Base-by-base conservation (phyloP, 2,329 filamentous ascomycete species). In the Tolypocladium cylindrosporum region DNA sequence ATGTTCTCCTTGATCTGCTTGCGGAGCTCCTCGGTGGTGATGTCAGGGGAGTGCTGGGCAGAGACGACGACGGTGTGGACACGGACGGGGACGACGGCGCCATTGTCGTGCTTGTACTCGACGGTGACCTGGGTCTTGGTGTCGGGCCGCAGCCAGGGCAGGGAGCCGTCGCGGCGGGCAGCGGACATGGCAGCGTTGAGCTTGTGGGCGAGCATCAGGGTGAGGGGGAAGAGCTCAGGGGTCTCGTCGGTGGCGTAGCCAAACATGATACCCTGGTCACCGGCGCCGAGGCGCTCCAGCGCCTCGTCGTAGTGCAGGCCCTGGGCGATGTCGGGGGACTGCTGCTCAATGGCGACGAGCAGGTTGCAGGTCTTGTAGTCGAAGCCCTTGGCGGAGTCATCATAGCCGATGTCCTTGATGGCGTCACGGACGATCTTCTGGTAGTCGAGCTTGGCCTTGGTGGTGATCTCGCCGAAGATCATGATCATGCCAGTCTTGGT, bases 221-320 rank as follows among this genome's bases (percentile, higher is more conserved):
- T 97, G 71, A 99, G 83, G 66, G 94, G 94, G 74, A 97, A 90
- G 68, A 96, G 85, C 82, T 99, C 94, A 62, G 93, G 92, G 69
- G 94, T 97, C 85, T 99, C 94, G 72, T 99, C 94, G 71, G 94
- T 96, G 76, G 94, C 94, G 84, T 99, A 99, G 71, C 94, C 94
- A 79, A 99, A 99, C 94, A 99, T 99, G 84, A 99, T 97, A 83
- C 94, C 94, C 84, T 99, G 94, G 79, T 99, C 94, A 88, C 94
- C 94, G 63, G 94, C 94, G 78, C 94, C 94, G 65, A 99, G 88
- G 80, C 96, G 88, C 86, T 99, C 94, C 55, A 99, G 88, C 67
- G 91, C 91, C 82, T 97, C 85, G 66, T 99, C 94, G 77, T 96
- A 96, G 84, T 97, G 91, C 59, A 99, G 90, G 84, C 94, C 94